Percentiles rank a stretch among this genome's conserved stretches.
Evolutionary conservation across 1,284 basidiomycete genomes (phyloP).

Genomic region (Takashimella tepidaria): DNA sequence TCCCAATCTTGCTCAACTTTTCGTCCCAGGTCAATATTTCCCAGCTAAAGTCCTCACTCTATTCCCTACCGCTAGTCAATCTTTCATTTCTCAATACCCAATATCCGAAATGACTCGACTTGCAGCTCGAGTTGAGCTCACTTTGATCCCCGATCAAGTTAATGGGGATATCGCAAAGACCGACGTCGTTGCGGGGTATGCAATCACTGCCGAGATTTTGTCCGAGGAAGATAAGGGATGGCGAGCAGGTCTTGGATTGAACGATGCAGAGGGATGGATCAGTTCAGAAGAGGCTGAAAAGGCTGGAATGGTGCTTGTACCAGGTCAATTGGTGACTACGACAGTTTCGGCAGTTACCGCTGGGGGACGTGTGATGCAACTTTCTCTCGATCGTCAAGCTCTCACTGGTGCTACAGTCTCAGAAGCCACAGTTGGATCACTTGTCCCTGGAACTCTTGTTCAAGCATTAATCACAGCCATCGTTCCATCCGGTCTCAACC

Average conservation of each 20-base stretch:
- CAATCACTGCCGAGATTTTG: slow-evolving; percentile 71
- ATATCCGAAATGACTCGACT: slow-evolving; percentile 43
- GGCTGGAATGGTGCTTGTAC: slow-evolving; percentile 31
- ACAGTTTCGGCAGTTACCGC: slow-evolving; percentile 59
- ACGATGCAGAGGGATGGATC: slow-evolving; percentile 65
- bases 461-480: slow-evolving; percentile 76
- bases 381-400: slow-evolving; percentile 51
- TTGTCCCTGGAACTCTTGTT: slow-evolving; percentile 85
- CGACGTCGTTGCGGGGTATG: slow-evolving; percentile 73
- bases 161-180: slow-evolving; percentile 74
- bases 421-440: slow-evolving; percentile 69
- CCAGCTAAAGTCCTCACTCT: slow-evolving; percentile 62
- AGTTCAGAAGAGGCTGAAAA: slow-evolving; percentile 61
- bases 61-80: slow-evolving; percentile 41
- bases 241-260: slow-evolving; percentile 77
- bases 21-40: slow-evolving; percentile 79
- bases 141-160: slow-evolving; percentile 75
- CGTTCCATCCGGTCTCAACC: slow-evolving; percentile 72
- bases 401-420: slow-evolving; percentile 55
- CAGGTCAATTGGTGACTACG: slow-evolving; percentile 63
- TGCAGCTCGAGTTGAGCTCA: slow-evolving; percentile 70
- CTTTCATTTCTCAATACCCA: slow-evolving; percentile 46
- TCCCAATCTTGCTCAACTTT: slow-evolving; percentile 70
- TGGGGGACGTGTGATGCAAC: slow-evolving; percentile 40
- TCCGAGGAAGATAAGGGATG: slow-evolving; percentile 95